These are phyloP conservation scores for Geosmithia flava DNA, from an alignment of 2,329 filamentous ascomycete genomes.

Conservation along the genomic window DNA sequence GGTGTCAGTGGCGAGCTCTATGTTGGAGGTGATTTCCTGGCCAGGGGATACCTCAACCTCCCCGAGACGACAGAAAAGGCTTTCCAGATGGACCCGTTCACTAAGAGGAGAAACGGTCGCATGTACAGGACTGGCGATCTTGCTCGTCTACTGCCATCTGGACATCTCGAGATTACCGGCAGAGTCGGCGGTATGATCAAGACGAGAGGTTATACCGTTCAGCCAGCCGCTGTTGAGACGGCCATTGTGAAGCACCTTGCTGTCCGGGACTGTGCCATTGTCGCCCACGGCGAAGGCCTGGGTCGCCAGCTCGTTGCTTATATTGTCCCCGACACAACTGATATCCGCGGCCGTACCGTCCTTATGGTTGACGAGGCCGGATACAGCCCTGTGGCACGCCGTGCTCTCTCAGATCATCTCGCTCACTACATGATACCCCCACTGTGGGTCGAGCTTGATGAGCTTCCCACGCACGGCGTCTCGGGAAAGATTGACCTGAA, in stretches of 20 bases:
- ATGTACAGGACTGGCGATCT: conserved; percentile 69
- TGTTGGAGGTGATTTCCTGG: conserved; percentile 61
- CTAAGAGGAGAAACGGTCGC: conserved; percentile 42
- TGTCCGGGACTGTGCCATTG: conserved; percentile 58
- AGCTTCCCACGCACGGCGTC: conserved; percentile 63
- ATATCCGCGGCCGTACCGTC: conserved; percentile 40
- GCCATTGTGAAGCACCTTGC: conserved; percentile 58
- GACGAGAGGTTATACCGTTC: conserved; percentile 65
- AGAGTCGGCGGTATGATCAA: conserved; percentile 73
- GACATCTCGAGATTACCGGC: conserved; percentile 62
- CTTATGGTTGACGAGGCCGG: conserved; percentile 59
- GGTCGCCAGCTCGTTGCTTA: conserved; percentile 68
- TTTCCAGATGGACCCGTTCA: conserved; percentile 56
- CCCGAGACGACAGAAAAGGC: conserved; percentile 64
- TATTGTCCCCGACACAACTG: conserved; percentile 54
- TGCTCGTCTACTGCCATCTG: conserved; percentile 53
- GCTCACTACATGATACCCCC: conserved; percentile 78
- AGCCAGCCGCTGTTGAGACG: conserved; percentile 65
- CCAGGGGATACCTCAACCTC: conserved; percentile 68
- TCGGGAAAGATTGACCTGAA: conserved; percentile 71
- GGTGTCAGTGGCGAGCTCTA: conserved; percentile 62
- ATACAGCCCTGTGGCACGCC: conserved; percentile 57
- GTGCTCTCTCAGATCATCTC: conserved; percentile 50
- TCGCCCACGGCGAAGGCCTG: conserved; percentile 64
- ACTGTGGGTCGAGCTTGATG: conserved; percentile 61